A percentile compares a stretch with the other conserved stretches of the same genome.
Conservation (phyloP, 495 filamentous ascomycete genomes). For the Platismatia glauca region DNA sequence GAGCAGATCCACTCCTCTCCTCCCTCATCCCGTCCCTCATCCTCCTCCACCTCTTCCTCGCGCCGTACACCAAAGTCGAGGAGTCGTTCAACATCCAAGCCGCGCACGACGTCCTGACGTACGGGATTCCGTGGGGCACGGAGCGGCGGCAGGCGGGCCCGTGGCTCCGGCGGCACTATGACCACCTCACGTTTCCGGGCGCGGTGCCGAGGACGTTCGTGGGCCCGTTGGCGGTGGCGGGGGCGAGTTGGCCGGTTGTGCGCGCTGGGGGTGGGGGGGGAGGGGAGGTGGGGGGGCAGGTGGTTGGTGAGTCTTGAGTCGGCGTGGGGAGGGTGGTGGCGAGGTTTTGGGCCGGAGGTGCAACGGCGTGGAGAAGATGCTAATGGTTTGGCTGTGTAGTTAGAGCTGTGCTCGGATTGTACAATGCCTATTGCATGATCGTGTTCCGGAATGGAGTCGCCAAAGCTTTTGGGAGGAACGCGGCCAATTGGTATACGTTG, state of each 20-base stretch:
- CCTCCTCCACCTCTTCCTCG: constrained; percentile 62
- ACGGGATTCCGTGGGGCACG: constrained; percentile 54
- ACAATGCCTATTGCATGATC: constrained; percentile 61
- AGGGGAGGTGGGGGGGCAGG: constrained; percentile 39
- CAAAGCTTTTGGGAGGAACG: constrained; percentile 56
- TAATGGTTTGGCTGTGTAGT: constrained; percentile 36
- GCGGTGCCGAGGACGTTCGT: constrained; percentile 85
- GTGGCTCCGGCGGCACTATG: constrained; percentile 51
- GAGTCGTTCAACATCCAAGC: constrained; percentile 98
- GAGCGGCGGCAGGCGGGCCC: constrained; percentile 41
- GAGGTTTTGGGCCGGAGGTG: not conserved
- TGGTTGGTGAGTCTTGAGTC: constrained; percentile 37
- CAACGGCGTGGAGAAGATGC: not conserved
- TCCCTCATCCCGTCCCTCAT: constrained; percentile 56
- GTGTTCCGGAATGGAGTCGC: constrained; percentile 55
- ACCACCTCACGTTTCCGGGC: constrained; percentile 87
- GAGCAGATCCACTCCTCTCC: constrained; percentile 43
- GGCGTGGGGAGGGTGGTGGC: constrained; percentile 14
- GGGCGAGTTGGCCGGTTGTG: constrained; percentile 54
- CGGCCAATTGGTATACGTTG: constrained; percentile 73
- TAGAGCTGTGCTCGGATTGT: constrained; percentile 66
- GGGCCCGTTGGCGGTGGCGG: constrained; percentile 66
- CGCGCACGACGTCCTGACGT: constrained; percentile 76
- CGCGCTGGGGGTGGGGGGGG: constrained; percentile 29
- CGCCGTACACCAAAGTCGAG: constrained; percentile 97